A percentile compares a stretch with the other conserved stretches of the same genome.
Conservation (phyloP, 1,284 basidiomycete genomes). For the Meira miltonrushii region DNA sequence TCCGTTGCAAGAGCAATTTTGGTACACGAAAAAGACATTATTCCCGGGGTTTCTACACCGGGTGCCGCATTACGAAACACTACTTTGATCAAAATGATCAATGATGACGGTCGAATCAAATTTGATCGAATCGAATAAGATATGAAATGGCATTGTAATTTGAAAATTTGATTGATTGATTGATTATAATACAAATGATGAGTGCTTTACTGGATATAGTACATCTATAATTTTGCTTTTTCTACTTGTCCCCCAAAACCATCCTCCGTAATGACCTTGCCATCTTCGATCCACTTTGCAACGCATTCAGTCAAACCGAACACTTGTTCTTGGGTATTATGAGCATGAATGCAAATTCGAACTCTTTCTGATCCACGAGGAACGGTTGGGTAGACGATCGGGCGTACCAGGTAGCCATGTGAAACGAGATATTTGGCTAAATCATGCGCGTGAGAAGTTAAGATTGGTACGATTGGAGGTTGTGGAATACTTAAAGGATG, state of each 20-base stretch:
- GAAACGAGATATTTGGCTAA: slow-evolving; percentile 65
- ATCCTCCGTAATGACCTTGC: too few species aligned
- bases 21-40: slow-evolving; percentile 6
- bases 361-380: slow-evolving; percentile 76
- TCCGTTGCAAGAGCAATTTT: slow-evolving; percentile 16
- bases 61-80: slow-evolving; percentile 15
- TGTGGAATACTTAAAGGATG: slow-evolving; percentile 21
- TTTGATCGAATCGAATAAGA: slow-evolving; percentile 6
- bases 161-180: too few species aligned
- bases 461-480: slow-evolving; percentile 75
- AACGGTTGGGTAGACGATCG: slow-evolving; percentile 70
- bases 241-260: too few species aligned
- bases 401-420: slow-evolving; percentile 66
- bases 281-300: background rate
- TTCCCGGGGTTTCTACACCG: slow-evolving; percentile 15
- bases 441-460: slow-evolving; percentile 68
- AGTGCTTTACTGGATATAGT: too few species aligned
- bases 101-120: slow-evolving; percentile 15
- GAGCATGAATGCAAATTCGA: slow-evolving; percentile 74
- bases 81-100: slow-evolving; percentile 13
- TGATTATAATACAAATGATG: too few species aligned
- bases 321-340: slow-evolving; percentile 65
- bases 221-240: too few species aligned
- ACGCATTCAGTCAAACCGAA: slow-evolving; percentile 48
- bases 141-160: background rate